Base-by-base conservation (phyloP, 1,284 basidiomycete genomes). In the Irpex sp. region DNA sequence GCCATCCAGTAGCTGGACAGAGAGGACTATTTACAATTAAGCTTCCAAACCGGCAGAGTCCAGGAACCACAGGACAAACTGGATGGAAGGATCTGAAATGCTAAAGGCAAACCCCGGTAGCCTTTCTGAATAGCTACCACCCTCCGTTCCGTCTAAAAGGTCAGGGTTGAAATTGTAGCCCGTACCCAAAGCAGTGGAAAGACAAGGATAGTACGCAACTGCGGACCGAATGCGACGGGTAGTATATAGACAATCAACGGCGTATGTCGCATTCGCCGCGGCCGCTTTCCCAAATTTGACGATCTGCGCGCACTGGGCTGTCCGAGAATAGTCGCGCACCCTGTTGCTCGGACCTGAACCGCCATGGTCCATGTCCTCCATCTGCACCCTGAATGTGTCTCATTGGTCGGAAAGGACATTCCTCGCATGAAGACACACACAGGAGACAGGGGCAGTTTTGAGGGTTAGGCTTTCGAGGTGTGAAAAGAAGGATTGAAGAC, bases 381-480 rank as follows among this genome's bases (percentile, higher is more conserved):
- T 47, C 40, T 51, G 48, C 19, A 58, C 61, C 61, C 57, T 57
- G 56, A 47, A 62, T 58, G 5, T n/a, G 47, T 62, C 61, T 62
- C 17, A 62, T 62, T 62, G 61, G 61, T 48, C 31, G 21, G 40
- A 56, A 11, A 40, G 47, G 61, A 17, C 38, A 21, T 44, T 58
- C 51, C 57, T 58, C 61, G 56, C 56, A 49, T 19, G 57, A 58
- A 62, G 9, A 34, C 31, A 26, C 19, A 15, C 7, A 56, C 36
- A 21, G 48, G 17, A 52, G 49, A n/a, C 15, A 60, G 26, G 51
- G 59, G 59, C 9, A 31, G 54, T 15, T n/a, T 61, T 9, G 11
- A 49, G 36, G 6, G 34, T 31, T 60, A 49, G 60, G 19, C 51
- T 61, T 52, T 55, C 60, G 44, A 37, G 31, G 60, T 61, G 49